These are phyloP conservation scores for Septoria linicola DNA, from an alignment of 2,329 filamentous ascomycete genomes.

Conservation along the genomic window DNA sequence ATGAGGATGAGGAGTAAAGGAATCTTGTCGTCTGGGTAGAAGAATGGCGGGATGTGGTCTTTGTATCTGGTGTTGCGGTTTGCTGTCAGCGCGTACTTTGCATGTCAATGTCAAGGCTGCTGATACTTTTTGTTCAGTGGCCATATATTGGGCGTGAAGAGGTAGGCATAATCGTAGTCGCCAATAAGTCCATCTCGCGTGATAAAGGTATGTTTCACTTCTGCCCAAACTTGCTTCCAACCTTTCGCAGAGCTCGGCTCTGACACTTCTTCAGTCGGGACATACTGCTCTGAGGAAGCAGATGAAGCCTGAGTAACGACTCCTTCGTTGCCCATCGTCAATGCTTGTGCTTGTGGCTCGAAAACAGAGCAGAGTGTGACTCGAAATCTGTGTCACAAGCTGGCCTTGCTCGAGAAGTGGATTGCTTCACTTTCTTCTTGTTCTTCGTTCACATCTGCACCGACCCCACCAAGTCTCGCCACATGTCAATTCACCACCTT, in stretches of 20 bases:
- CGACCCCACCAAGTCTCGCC: background rate
- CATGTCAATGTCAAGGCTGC: too few relatives aligned
- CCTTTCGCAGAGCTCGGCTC: background rate
- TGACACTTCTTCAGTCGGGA: background rate
- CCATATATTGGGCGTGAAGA: conserved; percentile 28
- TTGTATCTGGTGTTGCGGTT: conserved; percentile 7
- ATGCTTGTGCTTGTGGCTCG: background rate
- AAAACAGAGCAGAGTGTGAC: background rate
- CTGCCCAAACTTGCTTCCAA: conserved; percentile 9
- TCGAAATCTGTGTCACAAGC: background rate
- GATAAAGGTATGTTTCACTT: conserved; percentile 23
- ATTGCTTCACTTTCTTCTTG: background rate
- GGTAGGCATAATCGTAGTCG: conserved; percentile 26
- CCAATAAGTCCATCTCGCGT: conserved; percentile 26
- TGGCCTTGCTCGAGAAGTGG: background rate
- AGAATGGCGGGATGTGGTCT: conserved; percentile 24
- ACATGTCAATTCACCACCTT: background rate
- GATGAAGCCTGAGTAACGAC: background rate
- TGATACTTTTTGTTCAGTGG: conserved; percentile 18
- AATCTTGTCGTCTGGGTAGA: conserved; percentile 27
- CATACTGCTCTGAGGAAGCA: background rate
- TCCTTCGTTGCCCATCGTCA: background rate
- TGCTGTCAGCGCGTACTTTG: too few relatives aligned
- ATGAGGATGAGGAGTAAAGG: conserved; percentile 26
- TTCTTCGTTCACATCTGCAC: background rate